Evolutionary conservation across 768 basidiomycete species (phyloP).

Genomic region (Agrocybe praecox): DNA sequence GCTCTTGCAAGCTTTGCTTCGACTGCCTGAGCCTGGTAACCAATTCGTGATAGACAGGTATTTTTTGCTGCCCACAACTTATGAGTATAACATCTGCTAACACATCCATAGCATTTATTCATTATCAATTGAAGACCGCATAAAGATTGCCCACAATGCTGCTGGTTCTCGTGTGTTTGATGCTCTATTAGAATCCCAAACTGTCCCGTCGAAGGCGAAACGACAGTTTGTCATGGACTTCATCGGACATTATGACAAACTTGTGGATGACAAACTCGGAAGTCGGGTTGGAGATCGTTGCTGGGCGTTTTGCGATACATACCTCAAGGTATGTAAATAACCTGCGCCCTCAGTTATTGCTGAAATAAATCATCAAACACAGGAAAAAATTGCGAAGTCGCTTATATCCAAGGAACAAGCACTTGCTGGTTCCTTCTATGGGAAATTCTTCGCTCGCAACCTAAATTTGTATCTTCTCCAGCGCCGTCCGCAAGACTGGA

Average conservation of each 20-base stretch:
- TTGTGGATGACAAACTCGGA: slow-evolving; percentile 91
- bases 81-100: not conserved
- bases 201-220: slow-evolving; percentile 64
- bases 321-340: slow-evolving; percentile 68
- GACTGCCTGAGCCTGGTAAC: slow-evolving; percentile 67
- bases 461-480: slow-evolving; percentile 78
- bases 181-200: slow-evolving; percentile 66
- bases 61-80: slow-evolving; percentile 8
- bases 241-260: slow-evolving; percentile 74
- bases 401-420: slow-evolving; percentile 70
- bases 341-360: not conserved
- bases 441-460: slow-evolving; percentile 83
- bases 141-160: slow-evolving; percentile 52
- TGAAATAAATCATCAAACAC: slow-evolving; percentile 5
- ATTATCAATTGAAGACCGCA: slow-evolving; percentile 58
- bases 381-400: slow-evolving; percentile 93
- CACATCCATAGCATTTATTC: slow-evolving; percentile 51
- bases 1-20: slow-evolving; percentile 81
- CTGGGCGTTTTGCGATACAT: slow-evolving; percentile 91
- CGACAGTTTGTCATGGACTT: slow-evolving; percentile 74
- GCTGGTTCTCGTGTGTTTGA: slow-evolving; percentile 84
- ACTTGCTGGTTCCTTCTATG: slow-evolving; percentile 79
- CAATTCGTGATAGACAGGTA: slow-evolving; percentile 73
- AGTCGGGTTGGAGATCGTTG: slow-evolving; percentile 89
- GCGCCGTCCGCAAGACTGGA: slow-evolving; percentile 86